Evolutionary conservation across 495 filamentous ascomycete genomes (phyloP).

Genomic region (Penicillium soppii): DNA sequence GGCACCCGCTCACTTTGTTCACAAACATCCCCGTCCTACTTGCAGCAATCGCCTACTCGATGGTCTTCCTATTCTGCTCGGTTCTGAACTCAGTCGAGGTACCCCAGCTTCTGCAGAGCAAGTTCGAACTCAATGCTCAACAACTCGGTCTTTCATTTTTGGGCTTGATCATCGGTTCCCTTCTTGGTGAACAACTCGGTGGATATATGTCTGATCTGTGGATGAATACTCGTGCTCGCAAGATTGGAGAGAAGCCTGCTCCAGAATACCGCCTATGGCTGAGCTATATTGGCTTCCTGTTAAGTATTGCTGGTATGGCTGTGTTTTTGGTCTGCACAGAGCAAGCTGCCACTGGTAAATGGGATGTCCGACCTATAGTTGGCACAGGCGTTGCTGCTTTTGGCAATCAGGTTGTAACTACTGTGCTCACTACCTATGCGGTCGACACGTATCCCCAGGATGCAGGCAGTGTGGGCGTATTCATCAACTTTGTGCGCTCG

Average conservation of each 20-base stretch:
- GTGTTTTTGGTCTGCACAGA: conserved; percentile 51
- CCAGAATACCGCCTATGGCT: conserved; percentile 55
- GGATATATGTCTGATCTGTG: conserved; percentile 51
- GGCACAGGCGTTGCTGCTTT: conserved; percentile 52
- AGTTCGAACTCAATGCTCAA: conserved; percentile 53
- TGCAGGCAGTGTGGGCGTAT: conserved; percentile 52
- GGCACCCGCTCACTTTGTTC: conserved; percentile 43
- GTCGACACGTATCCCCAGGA: conserved; percentile 54
- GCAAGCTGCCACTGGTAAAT: conserved; percentile 37
- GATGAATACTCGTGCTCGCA: conserved; percentile 42
- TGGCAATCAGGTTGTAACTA: conserved; percentile 59
- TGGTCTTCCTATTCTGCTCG: conserved; percentile 51
- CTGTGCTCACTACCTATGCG: conserved; percentile 55
- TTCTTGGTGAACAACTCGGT: conserved; percentile 56
- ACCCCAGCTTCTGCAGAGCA: conserved; percentile 49
- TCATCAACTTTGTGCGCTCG: conserved; percentile 56
- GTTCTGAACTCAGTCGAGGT: conserved; percentile 54
- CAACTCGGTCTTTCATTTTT: conserved; percentile 55
- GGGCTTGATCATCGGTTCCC: conserved; percentile 52
- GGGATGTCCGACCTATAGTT: conserved; percentile 49
- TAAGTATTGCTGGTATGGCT: conserved; percentile 48
- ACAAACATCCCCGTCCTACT: conserved; percentile 45
- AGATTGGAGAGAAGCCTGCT: conserved; percentile 29
- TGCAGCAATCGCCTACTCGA: conserved; percentile 47
- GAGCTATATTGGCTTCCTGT: conserved; percentile 47